These are phyloP conservation scores for Fremontodendron californicum DNA, from an alignment of 345 rosid species.

Conservation along the genomic window DNA sequence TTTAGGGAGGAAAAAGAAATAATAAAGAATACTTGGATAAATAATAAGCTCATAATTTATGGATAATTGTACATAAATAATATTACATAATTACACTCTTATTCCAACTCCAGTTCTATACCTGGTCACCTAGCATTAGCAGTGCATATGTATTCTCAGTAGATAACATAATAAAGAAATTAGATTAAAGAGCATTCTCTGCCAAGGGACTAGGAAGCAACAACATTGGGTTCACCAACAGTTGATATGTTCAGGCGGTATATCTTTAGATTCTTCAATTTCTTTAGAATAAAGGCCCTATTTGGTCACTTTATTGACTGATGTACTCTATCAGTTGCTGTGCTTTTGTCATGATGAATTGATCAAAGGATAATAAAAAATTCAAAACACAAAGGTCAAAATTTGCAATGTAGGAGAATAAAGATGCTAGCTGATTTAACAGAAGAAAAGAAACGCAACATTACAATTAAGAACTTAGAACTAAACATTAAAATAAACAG, in stretches of 20 bases:
- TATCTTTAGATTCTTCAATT: neutral
- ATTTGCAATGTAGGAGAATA: neutral
- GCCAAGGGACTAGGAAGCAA: neutral
- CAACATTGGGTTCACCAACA: neutral
- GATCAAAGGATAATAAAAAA: neutral
- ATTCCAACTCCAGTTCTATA: neutral
- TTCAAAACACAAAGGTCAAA: neutral
- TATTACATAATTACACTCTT: neutral
- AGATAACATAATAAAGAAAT: neutral
- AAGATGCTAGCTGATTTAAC: neutral
- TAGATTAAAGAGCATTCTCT: constrained; percentile 5
- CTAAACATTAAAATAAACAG: neutral
- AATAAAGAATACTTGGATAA: neutral
- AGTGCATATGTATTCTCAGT: neutral
- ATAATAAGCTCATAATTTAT: neutral
- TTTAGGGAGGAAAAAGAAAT: neutral
- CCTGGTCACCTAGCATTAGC: neutral
- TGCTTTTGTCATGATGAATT: neutral
- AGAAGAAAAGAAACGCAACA: neutral
- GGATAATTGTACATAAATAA: neutral
- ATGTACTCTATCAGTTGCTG: neutral
- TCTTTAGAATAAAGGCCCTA: neutral
- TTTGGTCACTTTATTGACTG: neutral
- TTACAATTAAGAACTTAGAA: neutral
- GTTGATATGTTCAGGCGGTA: neutral